Evolutionary conservation across 768 basidiomycete genomes (phyloP).

Genomic region (Ramaria sp.): DNA sequence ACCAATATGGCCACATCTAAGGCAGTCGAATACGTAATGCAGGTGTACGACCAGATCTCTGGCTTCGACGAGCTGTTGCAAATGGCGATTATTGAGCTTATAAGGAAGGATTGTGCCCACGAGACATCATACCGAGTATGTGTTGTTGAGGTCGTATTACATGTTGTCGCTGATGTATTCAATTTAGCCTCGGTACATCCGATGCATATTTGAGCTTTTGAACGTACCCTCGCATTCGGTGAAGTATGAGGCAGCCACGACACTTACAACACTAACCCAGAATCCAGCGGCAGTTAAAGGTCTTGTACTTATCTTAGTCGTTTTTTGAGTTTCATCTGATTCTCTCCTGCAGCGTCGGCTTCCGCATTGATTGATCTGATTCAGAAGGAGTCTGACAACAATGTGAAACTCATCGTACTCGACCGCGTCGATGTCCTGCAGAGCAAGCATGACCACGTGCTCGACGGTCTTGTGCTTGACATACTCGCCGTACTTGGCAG

Average conservation of each 20-base stretch:
- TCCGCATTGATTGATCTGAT: conserved; percentile 80
- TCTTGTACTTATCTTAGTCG: conserved; percentile 17
- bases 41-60: conserved; percentile 74
- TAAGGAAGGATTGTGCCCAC: conserved; percentile 76
- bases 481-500: conserved; percentile 83
- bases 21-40: conserved; percentile 85
- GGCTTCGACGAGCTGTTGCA: conserved; percentile 86
- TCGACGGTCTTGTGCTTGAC: conserved; percentile 92
- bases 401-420: conserved; percentile 95
- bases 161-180: neutral
- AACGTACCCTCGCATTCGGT: conserved; percentile 86
- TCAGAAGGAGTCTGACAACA: conserved; percentile 95
- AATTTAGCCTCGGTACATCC: conserved; percentile 79
- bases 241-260: conserved; percentile 95
- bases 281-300: conserved; percentile 96
- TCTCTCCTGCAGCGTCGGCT: conserved; percentile 57
- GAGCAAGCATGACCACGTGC: conserved; percentile 74
- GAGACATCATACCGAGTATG: conserved; percentile 77
- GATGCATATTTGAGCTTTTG: conserved; percentile 85
- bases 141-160: conserved; percentile 4
- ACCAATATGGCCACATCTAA: conserved; percentile 68
- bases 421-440: conserved; percentile 80
- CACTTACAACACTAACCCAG: conserved; percentile 86
- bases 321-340: conserved; percentile 1
- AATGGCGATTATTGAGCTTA: conserved; percentile 92